Base-by-base conservation (phyloP, 139 green algal species). In the Chlamydomonas eustigma region DNA sequence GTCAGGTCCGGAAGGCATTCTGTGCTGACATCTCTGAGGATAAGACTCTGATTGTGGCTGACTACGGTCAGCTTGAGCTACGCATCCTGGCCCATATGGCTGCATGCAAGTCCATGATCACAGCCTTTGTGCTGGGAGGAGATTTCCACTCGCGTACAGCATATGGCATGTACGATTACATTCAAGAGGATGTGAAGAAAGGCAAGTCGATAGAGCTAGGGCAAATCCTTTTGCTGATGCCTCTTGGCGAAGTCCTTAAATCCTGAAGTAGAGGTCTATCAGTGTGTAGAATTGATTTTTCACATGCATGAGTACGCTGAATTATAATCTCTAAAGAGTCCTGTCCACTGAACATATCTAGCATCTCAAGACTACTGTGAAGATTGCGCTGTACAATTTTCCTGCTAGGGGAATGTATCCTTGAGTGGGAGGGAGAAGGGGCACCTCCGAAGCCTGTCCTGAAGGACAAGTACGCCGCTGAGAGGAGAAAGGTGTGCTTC, bases 61-160 rank as follows among this genome's bases (percentile, higher is more conserved):
- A 99, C 79, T 99, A 99, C 64, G 94, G 95, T 0, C 95, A 99
- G 90, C 89, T 99, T 74, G 95, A 99, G 91, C 90, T 99, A 80
- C 93, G 95, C 33, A 85, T 99, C 51, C 88, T 99, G 70, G 95
- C 95, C 5, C 94, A 98, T 85, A 93, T 99, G 84, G 89, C 95
- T 0, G 35, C 88, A 67, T 99, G 95, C 85, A 44, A 76, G 73
- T 80, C 83, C 69, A 99, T 99, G 95, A 75, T 91, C 6, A 63
- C 88, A 2, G 95, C 95, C 1, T 99, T 99, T 73, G 72, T 89
- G 67, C 73, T 89, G 67, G 95, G 95, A 1, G 95, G 95, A 38
- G 95, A 99, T 83, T 99, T 99, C 86, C 95, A 99, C 83, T 93
- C 83, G 33, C 89, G 94, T 39, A 98, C 94, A 0, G 95, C 95